Conservation (phyloP, 768 basidiomycete genomes). For the Auriscalpium vulgare region DNA sequence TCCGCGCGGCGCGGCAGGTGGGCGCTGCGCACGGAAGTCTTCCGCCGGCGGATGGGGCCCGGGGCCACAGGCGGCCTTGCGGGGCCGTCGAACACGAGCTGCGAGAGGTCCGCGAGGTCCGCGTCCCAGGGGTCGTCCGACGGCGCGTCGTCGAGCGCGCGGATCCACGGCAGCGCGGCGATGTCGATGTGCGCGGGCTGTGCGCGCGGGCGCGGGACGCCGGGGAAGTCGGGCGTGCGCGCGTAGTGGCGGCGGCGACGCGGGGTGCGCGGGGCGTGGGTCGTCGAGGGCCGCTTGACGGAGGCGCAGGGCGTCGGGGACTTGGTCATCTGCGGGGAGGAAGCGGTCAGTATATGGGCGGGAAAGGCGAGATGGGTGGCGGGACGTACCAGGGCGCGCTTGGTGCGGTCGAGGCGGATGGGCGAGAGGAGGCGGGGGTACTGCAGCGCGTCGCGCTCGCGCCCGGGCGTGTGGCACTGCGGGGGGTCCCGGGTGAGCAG, state of each 20-base stretch:
- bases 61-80: conserved; percentile 1
- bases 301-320: conserved; percentile 16
- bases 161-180: conserved; percentile 16
- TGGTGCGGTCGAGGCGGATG: conserved; percentile 10
- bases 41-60: conserved; percentile 15
- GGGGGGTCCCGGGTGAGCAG: neutral
- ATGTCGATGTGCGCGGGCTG: conserved; percentile 7
- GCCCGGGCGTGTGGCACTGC: conserved; percentile 8
- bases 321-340: conserved; percentile 6
- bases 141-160: conserved; percentile 10
- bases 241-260: conserved; percentile 15
- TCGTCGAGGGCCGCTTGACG: conserved; percentile 10
- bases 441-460: conserved; percentile 5
- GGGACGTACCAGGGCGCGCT: conserved; percentile 8
- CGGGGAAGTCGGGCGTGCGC: neutral
- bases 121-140: conserved; percentile 6
- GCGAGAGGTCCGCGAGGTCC: conserved; percentile 16
- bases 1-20: conserved; percentile 4
- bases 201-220: neutral
- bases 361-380: neutral
- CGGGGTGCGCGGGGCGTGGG: conserved; percentile 11
- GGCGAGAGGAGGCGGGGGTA: conserved; percentile 14
- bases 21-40: conserved; percentile 2
- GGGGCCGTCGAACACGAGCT: conserved; percentile 7
- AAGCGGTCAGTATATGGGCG: neutral